phyloP scores from a whole-genome alignment of 2,329 filamentous ascomycete genomes.

The Epichloe baconii region DNA sequence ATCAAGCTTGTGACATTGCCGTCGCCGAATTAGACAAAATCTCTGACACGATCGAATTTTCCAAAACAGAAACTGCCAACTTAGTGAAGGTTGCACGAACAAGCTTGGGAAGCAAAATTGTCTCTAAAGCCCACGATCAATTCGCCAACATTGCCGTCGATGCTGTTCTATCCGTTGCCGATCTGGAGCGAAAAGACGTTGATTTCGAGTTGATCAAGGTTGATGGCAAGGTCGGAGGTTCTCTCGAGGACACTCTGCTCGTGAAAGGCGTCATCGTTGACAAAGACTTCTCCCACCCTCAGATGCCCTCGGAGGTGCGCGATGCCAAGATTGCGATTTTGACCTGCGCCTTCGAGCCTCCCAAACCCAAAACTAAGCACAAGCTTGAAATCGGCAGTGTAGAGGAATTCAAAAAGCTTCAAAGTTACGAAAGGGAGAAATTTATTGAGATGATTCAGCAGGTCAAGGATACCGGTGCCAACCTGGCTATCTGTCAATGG shows the following conservation, averaged over 20 bases:
- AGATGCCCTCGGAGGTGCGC: slow-evolving; percentile 91
- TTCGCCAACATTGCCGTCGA: slow-evolving; percentile 96
- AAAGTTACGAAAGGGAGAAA: slow-evolving; percentile 90
- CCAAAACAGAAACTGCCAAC: slow-evolving; percentile 66
- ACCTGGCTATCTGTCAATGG: slow-evolving; percentile 98
- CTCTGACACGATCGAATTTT: slow-evolving; percentile 81
- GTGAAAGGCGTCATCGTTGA: slow-evolving; percentile 98
- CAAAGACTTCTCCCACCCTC: slow-evolving; percentile 98
- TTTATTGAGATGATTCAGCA: slow-evolving; percentile 98
- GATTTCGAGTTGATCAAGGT: slow-evolving; percentile 99
- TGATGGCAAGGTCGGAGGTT: slow-evolving; percentile 90
- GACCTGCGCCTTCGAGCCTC: slow-evolving; percentile 95
- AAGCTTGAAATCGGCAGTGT: slow-evolving; percentile 95
- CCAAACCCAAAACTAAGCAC: slow-evolving; percentile 99
- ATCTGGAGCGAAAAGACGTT: slow-evolving; percentile 90
- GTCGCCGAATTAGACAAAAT: slow-evolving; percentile 86
- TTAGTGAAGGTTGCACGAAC: slow-evolving; percentile 91
- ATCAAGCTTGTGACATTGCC: slow-evolving; percentile 93
- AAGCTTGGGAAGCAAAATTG: slow-evolving; percentile 95
- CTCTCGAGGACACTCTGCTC: slow-evolving; percentile 83
- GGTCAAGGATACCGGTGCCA: slow-evolving; percentile 94
- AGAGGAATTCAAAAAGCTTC: slow-evolving; percentile 96
- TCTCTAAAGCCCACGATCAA: slow-evolving; percentile 96
- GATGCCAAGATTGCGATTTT: slow-evolving; percentile 97
- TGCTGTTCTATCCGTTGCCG: slow-evolving; percentile 89